These are phyloP conservation scores for Ophiostoma novo-ulmi DNA, from an alignment of 2,329 filamentous ascomycete species.

Conservation along the genomic window DNA sequence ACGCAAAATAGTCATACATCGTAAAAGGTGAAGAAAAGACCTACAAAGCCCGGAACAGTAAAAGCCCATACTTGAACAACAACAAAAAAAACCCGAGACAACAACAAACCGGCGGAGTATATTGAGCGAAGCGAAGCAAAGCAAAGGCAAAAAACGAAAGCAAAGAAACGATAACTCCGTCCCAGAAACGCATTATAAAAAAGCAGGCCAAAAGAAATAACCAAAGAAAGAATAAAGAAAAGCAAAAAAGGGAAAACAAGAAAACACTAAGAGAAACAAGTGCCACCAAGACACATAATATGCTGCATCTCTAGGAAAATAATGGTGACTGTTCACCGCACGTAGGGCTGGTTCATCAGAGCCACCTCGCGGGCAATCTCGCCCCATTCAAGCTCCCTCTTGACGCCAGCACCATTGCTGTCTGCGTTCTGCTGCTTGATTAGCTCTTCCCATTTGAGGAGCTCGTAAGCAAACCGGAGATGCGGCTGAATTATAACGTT, in stretches of 20 bases:
- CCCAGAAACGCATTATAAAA: neutral
- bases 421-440: constrained; percentile 1
- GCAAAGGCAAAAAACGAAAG: neutral
- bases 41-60: neutral
- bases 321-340: constrained; percentile 45
- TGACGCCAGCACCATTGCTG: constrained; percentile 36
- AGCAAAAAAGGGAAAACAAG: neutral
- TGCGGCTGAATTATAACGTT: constrained; percentile 99
- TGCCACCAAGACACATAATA: neutral
- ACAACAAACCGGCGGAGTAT: neutral
- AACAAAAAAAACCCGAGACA: neutral
- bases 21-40: neutral
- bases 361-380: constrained; percentile 86
- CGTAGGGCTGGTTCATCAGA: constrained; percentile 92
- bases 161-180: neutral
- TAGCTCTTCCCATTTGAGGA: constrained; percentile 93
- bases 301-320: neutral
- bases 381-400: constrained; percentile 84
- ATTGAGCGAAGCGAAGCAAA: neutral
- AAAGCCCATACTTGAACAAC: neutral
- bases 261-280: neutral
- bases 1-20: constrained; percentile 12
- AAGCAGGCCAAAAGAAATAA: neutral
- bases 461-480: constrained; percentile 87
- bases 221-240: neutral